Evolutionary conservation across 768 basidiomycete species (phyloP).

Genomic region (Rubroboletus satanas): DNA sequence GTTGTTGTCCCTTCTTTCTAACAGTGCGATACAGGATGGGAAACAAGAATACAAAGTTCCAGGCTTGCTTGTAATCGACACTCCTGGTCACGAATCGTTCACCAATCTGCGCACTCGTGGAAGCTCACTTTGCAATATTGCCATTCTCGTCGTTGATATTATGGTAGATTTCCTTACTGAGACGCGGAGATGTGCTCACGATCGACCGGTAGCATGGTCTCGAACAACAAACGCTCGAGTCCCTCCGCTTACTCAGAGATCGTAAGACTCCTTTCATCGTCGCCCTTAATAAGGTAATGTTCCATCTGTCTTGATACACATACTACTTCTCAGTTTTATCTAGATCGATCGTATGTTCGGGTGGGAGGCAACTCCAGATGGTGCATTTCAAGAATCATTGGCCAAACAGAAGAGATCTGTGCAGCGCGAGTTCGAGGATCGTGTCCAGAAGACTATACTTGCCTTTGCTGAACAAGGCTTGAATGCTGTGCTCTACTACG

Average conservation of each 20-base stretch:
- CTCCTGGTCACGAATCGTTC: slow-evolving; percentile 99
- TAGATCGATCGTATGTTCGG: slow-evolving; percentile 98
- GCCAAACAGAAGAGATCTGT: slow-evolving; percentile 75
- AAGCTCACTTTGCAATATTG: slow-evolving; percentile 97
- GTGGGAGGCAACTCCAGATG: slow-evolving; percentile 89
- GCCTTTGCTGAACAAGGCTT: slow-evolving; percentile 98
- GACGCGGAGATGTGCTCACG: slow-evolving; percentile 1
- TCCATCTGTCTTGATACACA: slow-evolving; percentile 1
- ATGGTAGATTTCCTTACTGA: slow-evolving; percentile 53
- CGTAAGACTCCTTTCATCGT: slow-evolving; percentile 98
- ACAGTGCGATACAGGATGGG: slow-evolving; percentile 50
- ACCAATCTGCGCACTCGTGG: slow-evolving; percentile 94
- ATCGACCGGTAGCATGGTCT: slow-evolving; percentile 73
- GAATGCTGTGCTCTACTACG: slow-evolving; percentile 93
- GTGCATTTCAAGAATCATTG: slow-evolving; percentile 87
- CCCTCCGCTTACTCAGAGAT: slow-evolving; percentile 84
- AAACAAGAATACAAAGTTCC: slow-evolving; percentile 93
- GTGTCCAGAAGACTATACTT: slow-evolving; percentile 76
- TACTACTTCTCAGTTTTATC: slow-evolving; percentile 5
- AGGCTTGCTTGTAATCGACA: slow-evolving; percentile 94
- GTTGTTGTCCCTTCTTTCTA: slow-evolving; percentile 3
- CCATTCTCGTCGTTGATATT: slow-evolving; percentile 98
- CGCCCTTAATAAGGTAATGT: slow-evolving; percentile 84
- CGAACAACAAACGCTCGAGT: slow-evolving; percentile 97
- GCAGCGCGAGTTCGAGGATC: slow-evolving; percentile 90